Base-by-base conservation (phyloP, 108 stramenopile species). In the Stephanodiscus minutulus region DNA sequence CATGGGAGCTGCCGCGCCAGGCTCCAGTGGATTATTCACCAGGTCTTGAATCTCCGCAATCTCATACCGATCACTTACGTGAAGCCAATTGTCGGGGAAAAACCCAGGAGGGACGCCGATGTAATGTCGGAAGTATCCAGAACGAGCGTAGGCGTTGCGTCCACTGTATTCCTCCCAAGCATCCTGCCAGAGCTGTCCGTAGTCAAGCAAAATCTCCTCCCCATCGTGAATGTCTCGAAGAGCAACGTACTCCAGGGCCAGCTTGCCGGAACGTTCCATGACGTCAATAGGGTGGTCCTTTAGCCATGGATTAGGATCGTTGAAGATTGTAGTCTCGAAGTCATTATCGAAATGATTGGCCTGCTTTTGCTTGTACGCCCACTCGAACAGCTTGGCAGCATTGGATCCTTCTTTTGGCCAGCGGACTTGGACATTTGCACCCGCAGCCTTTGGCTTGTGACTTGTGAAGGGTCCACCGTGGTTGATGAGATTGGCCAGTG, bases 181-280 rank as follows among this genome's bases (percentile, higher is more conserved):
- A 27, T 79, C 74, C 46, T 85, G 77, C 91, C 91, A 92, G 0
- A 74, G 73, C 0, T 57, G 61, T 24, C 91, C 91, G 61, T 92
- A 92, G 64, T 92, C 86, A 11, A 92, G 47, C 35, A 81, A 74
- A 5, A 92, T 79, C 79, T 92, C 91, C 69, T 92, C 87, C 17
- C 81, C 86, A 10, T 61, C 58, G 37, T 79, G 41, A 52, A 92
- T 87, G 46, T 89, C 86, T 7, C 76, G 64, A 35, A 75, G 74
- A 8, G 91, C 88, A 18, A 92, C 86, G 47, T 88, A 72, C 56
- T 92, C 89, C 57, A 92, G 60, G 2, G 78, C 74, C 55, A 90
- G 43, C 24, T 81, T 74, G 1, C 74, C 74, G 55, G 65, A 66
- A 37, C 78, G 64, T 43, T 76, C 66, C 74, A 76, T 63, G 5